Evolutionary conservation across 1,139 yeast species (phyloP).

Genomic region (Nadsonia commutata): DNA sequence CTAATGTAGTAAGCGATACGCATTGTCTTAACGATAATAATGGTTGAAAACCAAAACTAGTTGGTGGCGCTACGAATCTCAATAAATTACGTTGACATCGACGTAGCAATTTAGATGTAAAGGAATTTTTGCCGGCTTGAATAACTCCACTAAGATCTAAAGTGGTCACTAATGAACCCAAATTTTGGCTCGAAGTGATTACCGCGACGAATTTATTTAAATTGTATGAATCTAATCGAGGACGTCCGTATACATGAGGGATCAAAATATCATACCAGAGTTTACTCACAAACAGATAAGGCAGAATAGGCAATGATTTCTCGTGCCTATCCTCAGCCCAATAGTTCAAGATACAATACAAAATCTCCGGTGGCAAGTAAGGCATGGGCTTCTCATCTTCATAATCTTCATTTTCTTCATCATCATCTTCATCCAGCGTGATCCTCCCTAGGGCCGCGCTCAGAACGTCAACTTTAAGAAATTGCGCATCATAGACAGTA

Average conservation of each 20-base stretch:
- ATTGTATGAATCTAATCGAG: conserved; percentile 50
- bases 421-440: conserved; percentile 7
- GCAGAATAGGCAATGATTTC: neutral
- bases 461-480: conserved; percentile 12
- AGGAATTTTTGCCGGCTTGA: conserved; percentile 89
- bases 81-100: conserved; percentile 52
- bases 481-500: conserved; percentile 7
- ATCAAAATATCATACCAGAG: conserved; percentile 44
- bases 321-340: conserved; percentile 33
- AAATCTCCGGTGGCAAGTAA: conserved; percentile 46
- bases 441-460: conserved; percentile 16
- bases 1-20: conserved; percentile 45
- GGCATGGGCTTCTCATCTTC: conserved; percentile 14
- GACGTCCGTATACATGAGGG: conserved; percentile 49
- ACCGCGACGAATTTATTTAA: conserved; percentile 62
- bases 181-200: conserved; percentile 23
- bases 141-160: conserved; percentile 66
- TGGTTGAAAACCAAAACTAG: conserved; percentile 88
- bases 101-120: conserved; percentile 65
- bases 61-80: conserved; percentile 78
- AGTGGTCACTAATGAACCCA: conserved; percentile 22
- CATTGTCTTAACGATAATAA: conserved; percentile 65
- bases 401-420: conserved; percentile 10
- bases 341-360: conserved; percentile 32
- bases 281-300: conserved; percentile 43